Conservation (phyloP, 352 stramenopile species). For the Phytopythium cucurbitacearum region DNA sequence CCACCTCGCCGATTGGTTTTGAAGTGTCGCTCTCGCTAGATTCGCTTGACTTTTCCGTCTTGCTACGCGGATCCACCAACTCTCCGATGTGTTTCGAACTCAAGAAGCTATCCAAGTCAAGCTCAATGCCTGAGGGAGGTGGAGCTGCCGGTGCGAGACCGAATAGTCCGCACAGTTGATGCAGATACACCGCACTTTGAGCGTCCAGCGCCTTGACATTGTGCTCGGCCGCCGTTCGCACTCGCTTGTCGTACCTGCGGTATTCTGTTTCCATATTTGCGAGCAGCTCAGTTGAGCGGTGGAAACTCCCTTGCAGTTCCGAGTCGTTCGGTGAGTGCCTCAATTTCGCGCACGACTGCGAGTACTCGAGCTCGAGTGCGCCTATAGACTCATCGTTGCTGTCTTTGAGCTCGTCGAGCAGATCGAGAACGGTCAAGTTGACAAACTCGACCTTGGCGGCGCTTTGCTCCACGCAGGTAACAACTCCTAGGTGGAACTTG, state of each 20-base stretch:
- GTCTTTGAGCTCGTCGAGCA: slow-evolving; percentile 74
- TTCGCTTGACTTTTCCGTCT: not conserved
- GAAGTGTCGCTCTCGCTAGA: not conserved
- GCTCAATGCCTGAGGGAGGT: slow-evolving; percentile 4
- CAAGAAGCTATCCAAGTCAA: slow-evolving; percentile 49
- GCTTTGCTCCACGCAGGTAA: slow-evolving; percentile 51
- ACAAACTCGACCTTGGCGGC: slow-evolving; percentile 52
- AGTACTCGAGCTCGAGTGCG: slow-evolving; percentile 47
- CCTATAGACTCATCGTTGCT: slow-evolving; percentile 47
- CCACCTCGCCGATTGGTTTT: too few relatives aligned
- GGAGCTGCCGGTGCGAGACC: slow-evolving; percentile 17
- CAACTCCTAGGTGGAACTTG: slow-evolving; percentile 59
- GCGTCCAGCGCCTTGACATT: slow-evolving; percentile 45
- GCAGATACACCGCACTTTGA: slow-evolving; percentile 42
- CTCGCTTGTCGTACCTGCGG: slow-evolving; percentile 55
- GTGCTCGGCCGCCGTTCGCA: slow-evolving; percentile 36
- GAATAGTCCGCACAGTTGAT: slow-evolving; percentile 46
- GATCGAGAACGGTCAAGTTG: slow-evolving; percentile 63
- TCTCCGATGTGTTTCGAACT: slow-evolving; percentile 49
- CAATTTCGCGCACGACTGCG: slow-evolving; percentile 38
- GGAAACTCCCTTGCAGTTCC: slow-evolving; percentile 58
- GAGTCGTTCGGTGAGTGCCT: slow-evolving; percentile 69
- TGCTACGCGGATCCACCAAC: slow-evolving; percentile 11
- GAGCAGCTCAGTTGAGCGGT: slow-evolving; percentile 43
- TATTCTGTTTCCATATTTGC: slow-evolving; percentile 74